These are phyloP conservation scores for Lithospermum erythrorhizon DNA, from an alignment of 257 asterid species.

Conservation along the genomic window DNA sequence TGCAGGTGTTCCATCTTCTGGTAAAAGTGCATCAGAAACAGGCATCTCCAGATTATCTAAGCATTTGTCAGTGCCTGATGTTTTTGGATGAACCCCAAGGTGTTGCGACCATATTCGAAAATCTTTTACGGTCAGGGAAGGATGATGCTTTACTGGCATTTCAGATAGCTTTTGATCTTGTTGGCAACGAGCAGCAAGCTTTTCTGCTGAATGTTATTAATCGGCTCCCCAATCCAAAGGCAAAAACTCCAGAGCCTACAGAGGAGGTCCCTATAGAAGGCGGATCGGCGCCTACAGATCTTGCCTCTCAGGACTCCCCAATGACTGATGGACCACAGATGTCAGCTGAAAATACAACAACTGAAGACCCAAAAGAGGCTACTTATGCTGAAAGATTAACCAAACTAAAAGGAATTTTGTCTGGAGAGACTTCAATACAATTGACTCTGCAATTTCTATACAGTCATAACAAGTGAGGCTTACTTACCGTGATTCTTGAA, in stretches of 20 bases:
- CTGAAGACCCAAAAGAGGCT: conserved; percentile 43
- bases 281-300: conserved; percentile 30
- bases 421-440: conserved; percentile 90
- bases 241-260: conserved; percentile 32
- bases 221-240: conserved; percentile 48
- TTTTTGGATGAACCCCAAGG: conserved; percentile 77
- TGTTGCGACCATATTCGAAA: conserved; percentile 71
- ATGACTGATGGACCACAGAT: conserved; percentile 52
- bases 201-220: conserved; percentile 77
- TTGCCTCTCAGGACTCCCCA: conserved; percentile 45
- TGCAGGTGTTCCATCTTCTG: conserved; percentile 76
- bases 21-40: conserved; percentile 71
- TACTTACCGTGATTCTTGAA: conserved; percentile 4
- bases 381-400: conserved; percentile 57
- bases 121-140: conserved; percentile 55
- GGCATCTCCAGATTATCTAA: conserved; percentile 87
- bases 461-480: conserved; percentile 81
- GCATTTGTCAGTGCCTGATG: conserved; percentile 96
- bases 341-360: conserved; percentile 20
- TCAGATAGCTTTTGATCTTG: conserved; percentile 93
- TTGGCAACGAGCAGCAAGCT: conserved; percentile 92
- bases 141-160: conserved; percentile 84
- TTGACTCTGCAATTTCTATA: conserved; percentile 84
- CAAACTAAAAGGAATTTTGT: conserved; percentile 73
- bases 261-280: conserved; percentile 39